Base-by-base conservation (phyloP, 345 rosid species). In the Hibiscus trionum region DNA sequence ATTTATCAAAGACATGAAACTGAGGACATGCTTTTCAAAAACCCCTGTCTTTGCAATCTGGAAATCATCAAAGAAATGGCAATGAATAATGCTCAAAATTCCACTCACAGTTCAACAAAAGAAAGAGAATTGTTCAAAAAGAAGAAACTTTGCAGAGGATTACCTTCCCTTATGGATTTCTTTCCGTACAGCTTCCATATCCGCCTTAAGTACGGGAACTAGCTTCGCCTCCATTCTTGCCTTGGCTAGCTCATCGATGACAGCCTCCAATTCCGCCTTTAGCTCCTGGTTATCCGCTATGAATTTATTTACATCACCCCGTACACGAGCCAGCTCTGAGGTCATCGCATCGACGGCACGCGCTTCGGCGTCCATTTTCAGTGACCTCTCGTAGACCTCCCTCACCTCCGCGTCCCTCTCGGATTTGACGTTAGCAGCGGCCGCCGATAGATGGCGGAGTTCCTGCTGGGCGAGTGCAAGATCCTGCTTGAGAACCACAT, bases 151-250 rank as follows among this genome's bases (percentile, higher is more conserved):
- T 67, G 42, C 42, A 27, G 58, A 21, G 66, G 44, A 61, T 73
- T 83, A 90, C 97, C 97, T 88, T 84, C 98, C 96, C 80, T 77
- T 86, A 26, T 84, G 80, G 80, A 86, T 80, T 78, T 94, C 91
- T 55, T 76, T 73, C 71, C 66, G 80, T 16, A 88, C 27, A 69
- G 69, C 50, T 65, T 88, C 87, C 44, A 90, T 83, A 80, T 90
- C 97, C 3, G 80, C 74, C 75, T 81, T 83, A 69, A 82, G 17
- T 62, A 55, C 83, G 7, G 62, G 44, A 12, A 85, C 78, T 70
- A 77, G 84, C 27, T 86, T 72, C 14, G 85, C 73, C 57, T 88
- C 88, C 19, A 75, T 75, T 78, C 73, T 84, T 0, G 84, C 87
- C 78, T 88, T 85, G 17, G 68, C 82, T 58, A 88, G 35, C 46